Evolutionary conservation across 225 moss, liverwort and hornwort genomes (phyloP).

Genomic region (Physcomitrellopsis africana): DNA sequence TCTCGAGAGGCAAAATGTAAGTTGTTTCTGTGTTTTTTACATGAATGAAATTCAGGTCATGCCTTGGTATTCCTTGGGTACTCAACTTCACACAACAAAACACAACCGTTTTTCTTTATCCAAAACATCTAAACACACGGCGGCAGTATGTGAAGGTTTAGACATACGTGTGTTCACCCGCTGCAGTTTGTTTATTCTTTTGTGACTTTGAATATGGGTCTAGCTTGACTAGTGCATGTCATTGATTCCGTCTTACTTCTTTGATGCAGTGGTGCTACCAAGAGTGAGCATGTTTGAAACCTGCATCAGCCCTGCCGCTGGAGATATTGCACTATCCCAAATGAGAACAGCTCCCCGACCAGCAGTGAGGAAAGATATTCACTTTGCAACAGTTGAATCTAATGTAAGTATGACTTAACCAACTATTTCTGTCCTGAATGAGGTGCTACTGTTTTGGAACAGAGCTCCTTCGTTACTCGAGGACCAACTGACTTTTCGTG

Average conservation of each 20-base stretch:
- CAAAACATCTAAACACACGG: background rate
- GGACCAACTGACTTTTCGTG: slow-evolving; percentile 4
- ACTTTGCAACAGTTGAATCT: slow-evolving; percentile 55
- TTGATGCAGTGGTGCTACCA: slow-evolving; percentile 47
- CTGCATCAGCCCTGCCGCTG: slow-evolving; percentile 12
- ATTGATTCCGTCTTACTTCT: background rate
- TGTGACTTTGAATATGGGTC: background rate
- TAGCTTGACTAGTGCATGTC: background rate
- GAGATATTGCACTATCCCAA: slow-evolving; percentile 31
- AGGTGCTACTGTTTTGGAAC: background rate
- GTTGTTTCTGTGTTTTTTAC: background rate
- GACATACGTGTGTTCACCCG: background rate
- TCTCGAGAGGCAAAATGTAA: slow-evolving; percentile 45
- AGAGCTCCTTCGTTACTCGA: background rate
- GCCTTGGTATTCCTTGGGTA: background rate
- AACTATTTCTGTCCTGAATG: background rate
- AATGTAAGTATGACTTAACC: slow-evolving; percentile 35
- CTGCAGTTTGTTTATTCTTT: background rate
- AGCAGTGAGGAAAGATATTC: slow-evolving; percentile 30
- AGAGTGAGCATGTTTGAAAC: slow-evolving; percentile 31
- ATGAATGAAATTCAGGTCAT: background rate
- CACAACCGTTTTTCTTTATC: background rate
- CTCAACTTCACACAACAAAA: background rate
- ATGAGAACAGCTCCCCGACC: slow-evolving; percentile 39
- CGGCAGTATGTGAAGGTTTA: background rate